A percentile compares a stretch with the other conserved stretches of the same genome.
phyloP scores from a whole-genome alignment of 768 basidiomycete species.

The Boletus reticuloceps region DNA sequence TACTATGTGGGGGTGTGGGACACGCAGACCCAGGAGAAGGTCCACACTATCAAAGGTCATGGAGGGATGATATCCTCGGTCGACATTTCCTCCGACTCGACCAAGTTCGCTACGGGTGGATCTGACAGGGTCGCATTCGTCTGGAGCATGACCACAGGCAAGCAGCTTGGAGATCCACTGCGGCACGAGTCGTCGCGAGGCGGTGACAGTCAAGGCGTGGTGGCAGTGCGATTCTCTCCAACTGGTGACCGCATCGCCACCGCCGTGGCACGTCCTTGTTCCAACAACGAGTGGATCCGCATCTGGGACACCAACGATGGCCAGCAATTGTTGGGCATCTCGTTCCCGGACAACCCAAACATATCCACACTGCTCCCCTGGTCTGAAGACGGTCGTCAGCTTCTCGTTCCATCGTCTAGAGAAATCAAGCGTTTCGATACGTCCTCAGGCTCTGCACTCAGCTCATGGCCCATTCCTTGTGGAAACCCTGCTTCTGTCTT shows the following conservation, averaged over 20 bases:
- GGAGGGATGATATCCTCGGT: not conserved
- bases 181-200: not conserved
- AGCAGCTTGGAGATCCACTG: not conserved
- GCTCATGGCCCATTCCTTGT: not conserved
- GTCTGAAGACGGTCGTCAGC: not conserved
- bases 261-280: not conserved
- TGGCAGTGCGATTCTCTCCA: not conserved
- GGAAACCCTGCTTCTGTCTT: not conserved
- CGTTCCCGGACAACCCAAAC: not conserved
- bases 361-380: not conserved
- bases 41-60: not conserved
- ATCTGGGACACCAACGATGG: not conserved
- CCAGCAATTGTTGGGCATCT: not conserved
- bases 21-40: not conserved
- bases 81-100: not conserved
- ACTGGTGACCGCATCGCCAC: slow-evolving; percentile 1
- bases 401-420: not conserved
- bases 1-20: not conserved
- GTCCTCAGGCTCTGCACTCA: not conserved
- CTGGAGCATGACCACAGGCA: not conserved
- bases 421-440: not conserved
- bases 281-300: not conserved
- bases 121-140: not conserved
- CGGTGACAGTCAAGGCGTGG: not conserved
- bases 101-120: not conserved